Evolutionary conservation across 495 filamentous ascomycete species (phyloP), one percentile per base, ranked within the genome.

Genomic region (Aspergillus nidulans): DNA sequence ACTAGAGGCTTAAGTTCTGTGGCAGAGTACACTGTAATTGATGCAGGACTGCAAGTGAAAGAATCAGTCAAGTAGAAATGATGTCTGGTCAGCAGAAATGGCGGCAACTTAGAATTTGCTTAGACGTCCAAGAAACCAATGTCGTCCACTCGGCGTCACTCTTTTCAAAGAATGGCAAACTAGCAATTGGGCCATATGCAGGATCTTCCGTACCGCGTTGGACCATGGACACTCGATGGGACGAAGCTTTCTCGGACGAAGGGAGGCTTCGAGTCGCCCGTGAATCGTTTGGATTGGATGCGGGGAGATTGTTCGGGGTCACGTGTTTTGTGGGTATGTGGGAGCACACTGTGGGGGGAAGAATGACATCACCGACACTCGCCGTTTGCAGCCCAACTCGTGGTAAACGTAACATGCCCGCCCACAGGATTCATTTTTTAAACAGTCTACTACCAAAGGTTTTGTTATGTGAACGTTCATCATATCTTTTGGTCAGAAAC

Each of bases 241-340:
- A 39, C 25, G 49, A 58, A 67, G 69, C 67, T 69, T 67, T 67
- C 60, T 72, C 72, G 72, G 72, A 42, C 70, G 69, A 75, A 73
- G 59, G 72, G 72, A 73, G 60, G 51, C 48, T n/a, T 42, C 46
- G 18, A 16, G 56, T 6, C 13, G 26, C 18, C n/a, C 15, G 16
- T 44, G 15, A 18, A 5, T 39, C 12, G 5, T 18, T 39, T 9
- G 20, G 15, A 24, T 25, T 49, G 55, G 38, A 59, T 51, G 58
- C 50, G 56, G 58, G 58, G 55, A 46, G 45, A 41, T 38, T n/a
- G n/a, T 16, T 20, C 1, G 6, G 20, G 21, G 8, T 63, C 60
- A 63, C 60, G 60, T 63, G 60, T 26, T 38, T 7, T 44, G 13
- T 34, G 48, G 38, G 30, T 6, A 19, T 1, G 7, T 19, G 47